These are phyloP conservation scores for Eremochloa ophiuroides DNA, from an alignment of 176 grass and related monocot species.

Conservation along the genomic window DNA sequence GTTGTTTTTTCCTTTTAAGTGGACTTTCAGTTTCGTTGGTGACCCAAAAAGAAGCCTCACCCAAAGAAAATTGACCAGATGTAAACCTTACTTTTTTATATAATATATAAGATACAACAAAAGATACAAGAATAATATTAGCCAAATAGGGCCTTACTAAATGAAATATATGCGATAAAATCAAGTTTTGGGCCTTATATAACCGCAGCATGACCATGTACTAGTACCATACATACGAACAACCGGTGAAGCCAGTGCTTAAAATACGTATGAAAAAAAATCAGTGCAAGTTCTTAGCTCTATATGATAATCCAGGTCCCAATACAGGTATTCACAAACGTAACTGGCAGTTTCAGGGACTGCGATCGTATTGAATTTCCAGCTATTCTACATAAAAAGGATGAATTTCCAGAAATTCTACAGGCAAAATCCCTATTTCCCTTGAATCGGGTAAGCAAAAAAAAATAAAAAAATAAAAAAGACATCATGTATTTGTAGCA, in stretches of 20 bases:
- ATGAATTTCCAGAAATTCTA: conserved; percentile 30
- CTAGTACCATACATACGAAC: neutral
- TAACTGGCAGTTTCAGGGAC: conserved; percentile 1
- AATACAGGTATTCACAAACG: conserved; percentile 18
- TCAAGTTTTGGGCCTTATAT: too few relatives aligned
- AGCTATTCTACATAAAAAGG: conserved; percentile 29
- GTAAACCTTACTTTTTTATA: too few relatives aligned
- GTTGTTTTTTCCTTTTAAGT: too few relatives aligned
- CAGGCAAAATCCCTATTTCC: conserved; percentile 5
- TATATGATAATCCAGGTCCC: neutral
- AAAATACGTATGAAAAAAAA: conserved; percentile 6
- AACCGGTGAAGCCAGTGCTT: neutral
- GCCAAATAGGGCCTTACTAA: too few relatives aligned
- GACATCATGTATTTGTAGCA: neutral
- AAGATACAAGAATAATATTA: too few relatives aligned
- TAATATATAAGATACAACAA: too few relatives aligned
- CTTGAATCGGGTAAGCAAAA: neutral
- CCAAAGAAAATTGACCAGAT: too few relatives aligned
- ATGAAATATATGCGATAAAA: too few relatives aligned
- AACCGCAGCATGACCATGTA: neutral
- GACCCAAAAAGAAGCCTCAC: too few relatives aligned
- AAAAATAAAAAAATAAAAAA: neutral
- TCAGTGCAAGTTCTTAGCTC: neutral
- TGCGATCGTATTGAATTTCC: conserved; percentile 21
- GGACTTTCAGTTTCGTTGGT: too few relatives aligned